Evolutionary conservation across 768 basidiomycete species (phyloP).

Genomic region (Tylopilus sp.): DNA sequence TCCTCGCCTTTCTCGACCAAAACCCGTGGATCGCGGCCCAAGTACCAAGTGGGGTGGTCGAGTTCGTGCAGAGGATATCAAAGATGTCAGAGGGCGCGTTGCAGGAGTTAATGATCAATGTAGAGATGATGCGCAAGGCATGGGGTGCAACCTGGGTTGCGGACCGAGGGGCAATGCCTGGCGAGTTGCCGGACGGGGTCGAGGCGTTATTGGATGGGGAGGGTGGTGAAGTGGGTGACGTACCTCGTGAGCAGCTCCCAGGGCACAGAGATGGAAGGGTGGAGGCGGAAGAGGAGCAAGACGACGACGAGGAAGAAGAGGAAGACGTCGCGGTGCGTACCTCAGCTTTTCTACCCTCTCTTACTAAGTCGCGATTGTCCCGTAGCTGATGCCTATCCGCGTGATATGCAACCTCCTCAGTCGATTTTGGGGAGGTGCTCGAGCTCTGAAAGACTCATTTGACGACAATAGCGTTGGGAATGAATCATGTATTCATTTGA

Average conservation of each 20-base stretch:
- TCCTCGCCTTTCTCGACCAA: constrained; percentile 60
- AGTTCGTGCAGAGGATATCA: constrained; percentile 55
- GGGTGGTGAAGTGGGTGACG: constrained; percentile 27
- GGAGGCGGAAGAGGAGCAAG: constrained; percentile 38
- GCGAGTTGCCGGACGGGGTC: constrained; percentile 43
- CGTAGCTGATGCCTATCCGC: constrained; percentile 57
- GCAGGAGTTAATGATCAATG: constrained; percentile 54
- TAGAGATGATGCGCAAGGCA: constrained; percentile 37
- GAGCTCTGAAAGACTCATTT: constrained; percentile 17
- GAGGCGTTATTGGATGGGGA: constrained; percentile 22
- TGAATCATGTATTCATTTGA: neutral
- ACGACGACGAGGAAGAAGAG: constrained; percentile 30
- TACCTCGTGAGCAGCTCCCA: constrained; percentile 13
- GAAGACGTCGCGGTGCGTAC: constrained; percentile 45
- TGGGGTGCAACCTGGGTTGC: constrained; percentile 25
- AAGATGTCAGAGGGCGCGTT: constrained; percentile 57
- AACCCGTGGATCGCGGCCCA: constrained; percentile 51
- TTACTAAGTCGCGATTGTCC: neutral
- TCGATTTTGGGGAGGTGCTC: constrained; percentile 51
- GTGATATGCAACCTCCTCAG: constrained; percentile 56
- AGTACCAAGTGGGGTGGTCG: constrained; percentile 63
- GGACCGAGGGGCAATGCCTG: constrained; percentile 36
- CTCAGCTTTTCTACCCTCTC: neutral
- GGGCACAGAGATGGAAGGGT: constrained; percentile 26
- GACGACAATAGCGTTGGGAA: constrained; percentile 12